Percentiles rank a stretch among this genome's conserved stretches.
Conservation (phyloP, 768 basidiomycete genomes). For the Naganishia vaughanmartiniae region DNA sequence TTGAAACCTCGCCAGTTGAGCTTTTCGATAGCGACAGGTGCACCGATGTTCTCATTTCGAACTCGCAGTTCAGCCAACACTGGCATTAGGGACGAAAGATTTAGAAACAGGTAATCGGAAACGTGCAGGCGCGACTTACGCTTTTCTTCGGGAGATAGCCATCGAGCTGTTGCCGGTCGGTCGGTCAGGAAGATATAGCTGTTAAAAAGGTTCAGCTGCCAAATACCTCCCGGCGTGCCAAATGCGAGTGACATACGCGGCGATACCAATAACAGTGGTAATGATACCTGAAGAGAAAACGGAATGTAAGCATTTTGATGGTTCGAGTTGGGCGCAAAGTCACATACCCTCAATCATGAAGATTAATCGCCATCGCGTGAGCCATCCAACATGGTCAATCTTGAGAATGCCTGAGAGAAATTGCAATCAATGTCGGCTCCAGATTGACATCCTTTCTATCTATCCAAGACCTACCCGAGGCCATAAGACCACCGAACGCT, state of each 20-base stretch:
- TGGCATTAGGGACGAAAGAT: neutral
- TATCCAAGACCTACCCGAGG: slow-evolving; percentile 34
- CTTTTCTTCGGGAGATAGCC: slow-evolving; percentile 29
- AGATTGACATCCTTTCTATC: neutral
- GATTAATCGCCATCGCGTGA: slow-evolving; percentile 27
- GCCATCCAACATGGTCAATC: slow-evolving; percentile 26
- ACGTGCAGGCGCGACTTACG: neutral
- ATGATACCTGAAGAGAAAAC: slow-evolving; percentile 17
- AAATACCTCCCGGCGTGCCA: neutral
- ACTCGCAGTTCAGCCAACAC: slow-evolving; percentile 34
- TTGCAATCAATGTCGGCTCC: slow-evolving; percentile 33
- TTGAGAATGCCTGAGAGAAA: slow-evolving; percentile 28
- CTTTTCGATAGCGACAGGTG: slow-evolving; percentile 36
- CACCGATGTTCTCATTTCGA: slow-evolving; percentile 38
- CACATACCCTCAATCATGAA: slow-evolving; percentile 30
- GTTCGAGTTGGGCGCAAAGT: neutral
- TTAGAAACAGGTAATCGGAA: neutral
- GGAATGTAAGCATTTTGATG: neutral
- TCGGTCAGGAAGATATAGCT: slow-evolving; percentile 29
- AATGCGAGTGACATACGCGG: neutral
- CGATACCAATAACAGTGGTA: slow-evolving; percentile 27
- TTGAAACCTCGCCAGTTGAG: slow-evolving; percentile 30
- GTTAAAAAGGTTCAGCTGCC: neutral
- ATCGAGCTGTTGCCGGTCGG: slow-evolving; percentile 26
- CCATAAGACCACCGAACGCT: slow-evolving; percentile 38